Conservation (phyloP, 805 yeast species). For the Candida berthetii region DNA sequence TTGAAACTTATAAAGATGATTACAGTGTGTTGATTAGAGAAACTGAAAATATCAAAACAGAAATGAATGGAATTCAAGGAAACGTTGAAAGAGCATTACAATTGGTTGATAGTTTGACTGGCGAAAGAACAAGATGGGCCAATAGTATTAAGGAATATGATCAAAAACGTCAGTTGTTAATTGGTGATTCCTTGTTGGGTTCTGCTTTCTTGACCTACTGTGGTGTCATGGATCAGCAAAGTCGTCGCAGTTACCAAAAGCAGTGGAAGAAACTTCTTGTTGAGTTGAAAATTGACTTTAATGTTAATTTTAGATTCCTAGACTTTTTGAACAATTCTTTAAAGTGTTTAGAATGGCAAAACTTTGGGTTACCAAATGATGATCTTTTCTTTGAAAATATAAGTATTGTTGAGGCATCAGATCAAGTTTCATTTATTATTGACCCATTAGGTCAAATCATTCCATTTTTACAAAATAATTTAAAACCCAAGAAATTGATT, state of each 20-base stretch:
- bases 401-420: slow-evolving; percentile 35
- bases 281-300: slow-evolving; percentile 31
- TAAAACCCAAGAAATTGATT: slow-evolving; percentile 31
- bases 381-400: slow-evolving; percentile 60
- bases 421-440: slow-evolving; percentile 49
- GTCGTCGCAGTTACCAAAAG: slow-evolving; percentile 29
- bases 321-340: slow-evolving; percentile 33
- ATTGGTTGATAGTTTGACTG: slow-evolving; percentile 55
- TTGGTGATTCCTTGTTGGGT: slow-evolving; percentile 62
- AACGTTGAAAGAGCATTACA: slow-evolving; percentile 58
- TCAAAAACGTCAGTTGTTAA: slow-evolving; percentile 34
- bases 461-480: slow-evolving; percentile 29
- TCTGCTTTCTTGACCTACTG: slow-evolving; percentile 58
- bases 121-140: slow-evolving; percentile 76
- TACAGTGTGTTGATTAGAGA: slow-evolving; percentile 77
- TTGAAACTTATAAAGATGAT: slow-evolving; percentile 56
- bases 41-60: slow-evolving; percentile 65
- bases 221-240: slow-evolving; percentile 50
- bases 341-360: slow-evolving; percentile 45
- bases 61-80: slow-evolving; percentile 54
- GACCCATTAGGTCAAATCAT: slow-evolving; percentile 60
- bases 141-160: slow-evolving; percentile 45
- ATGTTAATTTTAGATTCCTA: slow-evolving; percentile 25
- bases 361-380: slow-evolving; percentile 49
- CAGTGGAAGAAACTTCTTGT: slow-evolving; percentile 31